Conservation (phyloP, 257 asterid genomes). For the Solanum boliviense region DNA sequence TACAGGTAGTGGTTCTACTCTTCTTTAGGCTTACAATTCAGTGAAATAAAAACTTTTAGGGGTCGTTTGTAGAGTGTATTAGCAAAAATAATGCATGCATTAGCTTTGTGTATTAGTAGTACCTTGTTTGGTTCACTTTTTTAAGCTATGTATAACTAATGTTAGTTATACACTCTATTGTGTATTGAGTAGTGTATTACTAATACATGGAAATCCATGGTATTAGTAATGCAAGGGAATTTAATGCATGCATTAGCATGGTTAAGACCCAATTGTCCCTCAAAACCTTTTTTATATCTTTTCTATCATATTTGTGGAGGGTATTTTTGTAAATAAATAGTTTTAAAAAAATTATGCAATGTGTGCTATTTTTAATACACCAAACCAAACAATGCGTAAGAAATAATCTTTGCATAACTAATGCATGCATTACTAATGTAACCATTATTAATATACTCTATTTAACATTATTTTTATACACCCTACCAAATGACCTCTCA, state of each 20-base stretch:
- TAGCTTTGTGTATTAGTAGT: neutral
- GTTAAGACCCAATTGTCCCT: neutral
- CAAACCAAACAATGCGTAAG: neutral
- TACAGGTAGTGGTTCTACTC: slow-evolving; percentile 51
- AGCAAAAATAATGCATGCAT: neutral
- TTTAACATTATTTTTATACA: too few species aligned
- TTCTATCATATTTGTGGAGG: neutral
- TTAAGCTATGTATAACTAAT: neutral
- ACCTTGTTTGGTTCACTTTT: neutral
- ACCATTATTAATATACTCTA: too few species aligned
- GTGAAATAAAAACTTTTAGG: neutral
- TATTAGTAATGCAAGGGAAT: neutral
- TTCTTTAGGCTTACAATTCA: neutral
- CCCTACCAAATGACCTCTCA: neutral
- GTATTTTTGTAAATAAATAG: neutral
- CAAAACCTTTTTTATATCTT: neutral
- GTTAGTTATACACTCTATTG: neutral
- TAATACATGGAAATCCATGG: neutral
- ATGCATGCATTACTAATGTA: neutral
- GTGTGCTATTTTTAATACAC: neutral
- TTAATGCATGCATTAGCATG: neutral
- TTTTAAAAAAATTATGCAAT: neutral
- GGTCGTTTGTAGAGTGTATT: neutral
- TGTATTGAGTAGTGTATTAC: neutral
- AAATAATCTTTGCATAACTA: neutral